phyloP scores from a whole-genome alignment of 2,329 filamentous ascomycete species.

The Teratosphaeria pseudoeucalypti region DNA sequence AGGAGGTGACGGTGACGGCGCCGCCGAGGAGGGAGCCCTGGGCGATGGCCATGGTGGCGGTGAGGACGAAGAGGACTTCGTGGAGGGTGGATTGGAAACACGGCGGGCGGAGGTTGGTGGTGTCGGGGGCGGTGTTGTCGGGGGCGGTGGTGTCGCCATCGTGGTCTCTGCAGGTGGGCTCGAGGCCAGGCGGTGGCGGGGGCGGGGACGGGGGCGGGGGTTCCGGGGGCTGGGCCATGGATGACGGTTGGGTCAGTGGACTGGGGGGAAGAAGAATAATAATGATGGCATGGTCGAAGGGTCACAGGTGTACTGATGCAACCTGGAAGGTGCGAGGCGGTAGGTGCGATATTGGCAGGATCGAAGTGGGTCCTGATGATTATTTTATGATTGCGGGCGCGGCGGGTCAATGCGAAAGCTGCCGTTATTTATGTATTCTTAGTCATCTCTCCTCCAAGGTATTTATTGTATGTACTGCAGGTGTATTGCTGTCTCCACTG shows the following conservation, averaged over 20 bases:
- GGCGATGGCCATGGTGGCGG: slow-evolving; percentile 57
- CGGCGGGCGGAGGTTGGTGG: slow-evolving; percentile 34
- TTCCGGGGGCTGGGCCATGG: background rate
- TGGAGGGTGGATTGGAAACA: slow-evolving; percentile 54
- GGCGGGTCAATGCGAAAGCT: too few species aligned
- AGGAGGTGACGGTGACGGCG: slow-evolving; percentile 51
- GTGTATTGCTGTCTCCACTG: too few species aligned
- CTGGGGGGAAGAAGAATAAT: background rate
- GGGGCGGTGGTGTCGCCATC: background rate
- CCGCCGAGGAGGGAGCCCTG: slow-evolving; percentile 52
- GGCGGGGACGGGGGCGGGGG: background rate
- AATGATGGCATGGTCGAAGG: too few species aligned
- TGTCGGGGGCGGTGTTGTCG: slow-evolving; percentile 2
- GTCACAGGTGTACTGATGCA: too few species aligned
- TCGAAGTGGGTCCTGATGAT: too few species aligned
- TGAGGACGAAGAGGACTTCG: slow-evolving; percentile 55
- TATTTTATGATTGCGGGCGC: too few species aligned
- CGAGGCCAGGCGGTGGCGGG: background rate
- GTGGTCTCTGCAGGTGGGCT: background rate
- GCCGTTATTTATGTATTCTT: too few species aligned
- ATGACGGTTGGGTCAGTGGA: background rate
- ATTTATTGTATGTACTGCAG: too few species aligned
- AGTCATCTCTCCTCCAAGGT: too few species aligned
- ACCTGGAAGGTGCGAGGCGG: too few species aligned
- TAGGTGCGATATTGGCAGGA: too few species aligned